Evolutionary conservation across 1,139 yeast genomes (phyloP).

Genomic region (Magnusiomyces paraingens): DNA sequence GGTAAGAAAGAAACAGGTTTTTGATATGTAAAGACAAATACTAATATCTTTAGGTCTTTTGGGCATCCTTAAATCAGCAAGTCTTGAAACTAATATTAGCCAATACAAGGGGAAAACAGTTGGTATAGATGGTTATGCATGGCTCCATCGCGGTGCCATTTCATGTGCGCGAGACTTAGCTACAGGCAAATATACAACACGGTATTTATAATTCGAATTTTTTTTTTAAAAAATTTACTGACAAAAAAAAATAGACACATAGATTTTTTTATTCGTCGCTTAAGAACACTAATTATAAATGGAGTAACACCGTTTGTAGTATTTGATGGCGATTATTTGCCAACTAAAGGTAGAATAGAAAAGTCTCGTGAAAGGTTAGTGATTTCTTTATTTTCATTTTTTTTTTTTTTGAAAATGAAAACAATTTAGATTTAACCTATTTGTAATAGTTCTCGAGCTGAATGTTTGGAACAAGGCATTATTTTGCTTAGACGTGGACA

Average conservation of each 20-base stretch:
- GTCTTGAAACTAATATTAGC: constrained; percentile 43
- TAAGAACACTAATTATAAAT: constrained; percentile 56
- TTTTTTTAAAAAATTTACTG: background rate
- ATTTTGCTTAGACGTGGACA: constrained; percentile 48
- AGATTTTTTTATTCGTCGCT: constrained; percentile 47
- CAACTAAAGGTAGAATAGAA: constrained; percentile 75
- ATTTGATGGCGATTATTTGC: constrained; percentile 86
- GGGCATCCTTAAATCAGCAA: constrained; percentile 65
- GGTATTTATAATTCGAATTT: constrained; percentile 34
- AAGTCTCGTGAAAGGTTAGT: constrained; percentile 43
- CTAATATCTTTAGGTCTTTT: constrained; percentile 53
- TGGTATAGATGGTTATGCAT: constrained; percentile 93
- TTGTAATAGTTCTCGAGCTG: constrained; percentile 38
- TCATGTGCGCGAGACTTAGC: constrained; percentile 84
- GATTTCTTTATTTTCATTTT: background rate
- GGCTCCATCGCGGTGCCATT: constrained; percentile 86
- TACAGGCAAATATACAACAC: constrained; percentile 59
- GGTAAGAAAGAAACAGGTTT: constrained; percentile 15
- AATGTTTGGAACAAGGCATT: constrained; percentile 40
- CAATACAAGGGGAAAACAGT: constrained; percentile 66
- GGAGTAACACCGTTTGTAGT: constrained; percentile 82
- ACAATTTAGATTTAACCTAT: background rate
- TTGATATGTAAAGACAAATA: background rate
- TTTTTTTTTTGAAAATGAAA: background rate
- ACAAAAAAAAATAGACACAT: constrained; percentile 32